A percentile compares a stretch with the other conserved stretches of the same genome.
These are phyloP conservation scores for Backusella tuberculispora DNA, from an alignment of 192 early-diverging fungal species.

Conservation along the genomic window DNA sequence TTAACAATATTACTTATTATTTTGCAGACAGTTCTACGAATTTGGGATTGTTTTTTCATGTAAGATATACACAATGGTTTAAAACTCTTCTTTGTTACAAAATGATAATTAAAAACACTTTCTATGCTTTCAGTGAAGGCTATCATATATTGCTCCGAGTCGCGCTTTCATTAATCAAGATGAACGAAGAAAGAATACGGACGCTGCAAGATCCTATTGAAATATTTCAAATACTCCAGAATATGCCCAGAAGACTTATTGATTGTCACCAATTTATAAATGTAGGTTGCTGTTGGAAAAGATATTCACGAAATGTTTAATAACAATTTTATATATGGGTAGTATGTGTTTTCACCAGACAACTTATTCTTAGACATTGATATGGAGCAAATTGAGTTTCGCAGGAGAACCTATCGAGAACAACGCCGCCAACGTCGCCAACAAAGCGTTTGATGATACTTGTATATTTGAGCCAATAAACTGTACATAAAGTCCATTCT, in stretches of 20 bases:
- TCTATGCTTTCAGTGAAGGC: constrained; percentile 42
- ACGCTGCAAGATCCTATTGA: constrained; percentile 58
- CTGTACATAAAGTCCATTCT: neutral
- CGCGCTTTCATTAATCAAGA: constrained; percentile 67
- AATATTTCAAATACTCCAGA: constrained; percentile 58
- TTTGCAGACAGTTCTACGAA: constrained; percentile 48
- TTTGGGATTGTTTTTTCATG: constrained; percentile 69
- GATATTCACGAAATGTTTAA: neutral
- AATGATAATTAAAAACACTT: neutral
- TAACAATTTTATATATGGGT: neutral
- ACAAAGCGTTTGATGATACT: neutral
- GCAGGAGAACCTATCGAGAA: neutral
- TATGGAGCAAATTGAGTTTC: constrained; percentile 1
- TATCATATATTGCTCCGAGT: constrained; percentile 74
- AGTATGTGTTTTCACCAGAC: constrained; percentile 14
- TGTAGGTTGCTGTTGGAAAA: constrained; percentile 19
- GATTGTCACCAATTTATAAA: constrained; percentile 62
- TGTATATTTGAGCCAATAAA: neutral
- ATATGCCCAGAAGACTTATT: constrained; percentile 59
- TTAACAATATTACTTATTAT: neutral
- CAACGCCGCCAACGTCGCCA: neutral
- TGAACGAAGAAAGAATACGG: constrained; percentile 66
- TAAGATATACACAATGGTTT: constrained; percentile 16
- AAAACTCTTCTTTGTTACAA: neutral
- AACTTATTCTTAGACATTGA: constrained; percentile 1